A percentile compares a stretch with the other conserved stretches of the same genome.
phyloP scores from a whole-genome alignment of 352 stramenopile species.

The Plasmopara viticola region DNA sequence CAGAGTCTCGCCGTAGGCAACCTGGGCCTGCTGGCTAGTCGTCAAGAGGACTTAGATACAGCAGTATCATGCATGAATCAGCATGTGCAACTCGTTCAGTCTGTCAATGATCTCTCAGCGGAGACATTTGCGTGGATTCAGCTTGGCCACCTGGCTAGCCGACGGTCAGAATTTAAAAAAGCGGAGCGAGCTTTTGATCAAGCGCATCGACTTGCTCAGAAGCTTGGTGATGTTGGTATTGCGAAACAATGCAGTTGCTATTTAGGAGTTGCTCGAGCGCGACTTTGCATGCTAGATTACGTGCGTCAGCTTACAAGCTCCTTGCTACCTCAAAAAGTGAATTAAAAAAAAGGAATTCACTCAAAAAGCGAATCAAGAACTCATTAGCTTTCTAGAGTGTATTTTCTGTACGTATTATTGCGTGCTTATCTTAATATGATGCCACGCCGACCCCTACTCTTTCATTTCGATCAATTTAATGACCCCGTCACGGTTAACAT shows the following conservation, averaged over 20 bases:
- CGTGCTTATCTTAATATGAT: not conserved
- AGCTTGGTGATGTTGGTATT: constrained; percentile 52
- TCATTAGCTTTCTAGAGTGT: not conserved
- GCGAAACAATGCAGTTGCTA: constrained; percentile 82
- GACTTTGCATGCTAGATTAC: constrained; percentile 61
- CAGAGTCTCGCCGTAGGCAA: constrained; percentile 86
- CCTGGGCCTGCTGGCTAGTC: constrained; percentile 73
- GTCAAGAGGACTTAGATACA: constrained; percentile 76
- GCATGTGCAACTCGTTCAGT: constrained; percentile 86
- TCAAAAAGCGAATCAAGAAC: not conserved
- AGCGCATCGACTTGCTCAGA: constrained; percentile 65
- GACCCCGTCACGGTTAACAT: constrained; percentile 70
- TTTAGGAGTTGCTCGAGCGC: constrained; percentile 57
- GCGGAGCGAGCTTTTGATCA: constrained; percentile 74
- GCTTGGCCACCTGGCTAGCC: constrained; percentile 68
- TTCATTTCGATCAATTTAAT: constrained; percentile 83
- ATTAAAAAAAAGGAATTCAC: too few relatives aligned
- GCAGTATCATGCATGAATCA: constrained; percentile 84
- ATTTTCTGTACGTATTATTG: not conserved
- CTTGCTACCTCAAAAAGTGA: constrained; percentile 5
- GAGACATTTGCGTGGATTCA: constrained; percentile 86
- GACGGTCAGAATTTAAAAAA: constrained; percentile 47
- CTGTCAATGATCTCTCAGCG: constrained; percentile 61
- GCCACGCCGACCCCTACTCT: constrained; percentile 15
- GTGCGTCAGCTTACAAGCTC: constrained; percentile 38